Percentiles rank a stretch among this genome's conserved stretches.
Evolutionary conservation across 306 rosid species (phyloP).

Genomic region (Canavalia gladiata): DNA sequence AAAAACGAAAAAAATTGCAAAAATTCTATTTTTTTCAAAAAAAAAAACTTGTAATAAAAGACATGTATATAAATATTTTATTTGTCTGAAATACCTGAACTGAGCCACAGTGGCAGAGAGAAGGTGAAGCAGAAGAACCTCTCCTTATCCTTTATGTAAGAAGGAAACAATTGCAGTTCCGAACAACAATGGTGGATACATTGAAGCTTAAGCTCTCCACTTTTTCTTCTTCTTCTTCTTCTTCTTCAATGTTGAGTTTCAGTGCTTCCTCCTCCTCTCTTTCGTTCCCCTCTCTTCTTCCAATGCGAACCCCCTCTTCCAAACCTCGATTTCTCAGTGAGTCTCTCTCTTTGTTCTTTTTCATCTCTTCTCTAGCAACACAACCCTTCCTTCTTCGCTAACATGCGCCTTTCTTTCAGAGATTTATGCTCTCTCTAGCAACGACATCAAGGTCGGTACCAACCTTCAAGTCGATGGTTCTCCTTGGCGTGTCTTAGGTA

Average conservation of each 20-base stretch:
- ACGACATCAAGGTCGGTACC: constrained; percentile 91
- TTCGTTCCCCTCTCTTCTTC: constrained; percentile 54
- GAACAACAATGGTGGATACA: constrained; percentile 60
- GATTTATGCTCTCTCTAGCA: constrained; percentile 82
- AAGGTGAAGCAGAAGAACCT: neutral
- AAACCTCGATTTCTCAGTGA: constrained; percentile 64
- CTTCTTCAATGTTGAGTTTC: constrained; percentile 57
- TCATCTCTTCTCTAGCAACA: neutral
- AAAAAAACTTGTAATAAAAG: too few relatives aligned
- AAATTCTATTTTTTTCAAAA: too few relatives aligned
- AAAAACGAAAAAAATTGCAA: too few relatives aligned
- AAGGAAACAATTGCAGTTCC: neutral
- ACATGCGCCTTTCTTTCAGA: constrained; percentile 50
- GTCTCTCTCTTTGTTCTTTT: constrained; percentile 24
- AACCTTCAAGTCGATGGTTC: constrained; percentile 88
- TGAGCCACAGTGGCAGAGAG: too few relatives aligned
- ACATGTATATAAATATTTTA: too few relatives aligned
- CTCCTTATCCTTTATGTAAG: constrained; percentile 38
- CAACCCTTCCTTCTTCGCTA: neutral
- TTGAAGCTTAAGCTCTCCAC: constrained; percentile 57
- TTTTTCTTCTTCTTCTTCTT: constrained; percentile 57
- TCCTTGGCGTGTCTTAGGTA: constrained; percentile 92
- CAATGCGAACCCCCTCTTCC: constrained; percentile 50
- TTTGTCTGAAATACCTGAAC: too few relatives aligned
- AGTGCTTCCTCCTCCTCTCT: constrained; percentile 34